A percentile compares a stretch with the other conserved stretches of the same genome.
These are phyloP conservation scores for Amanita pallidorosea DNA, from an alignment of 768 basidiomycete genomes.

Conservation along the genomic window DNA sequence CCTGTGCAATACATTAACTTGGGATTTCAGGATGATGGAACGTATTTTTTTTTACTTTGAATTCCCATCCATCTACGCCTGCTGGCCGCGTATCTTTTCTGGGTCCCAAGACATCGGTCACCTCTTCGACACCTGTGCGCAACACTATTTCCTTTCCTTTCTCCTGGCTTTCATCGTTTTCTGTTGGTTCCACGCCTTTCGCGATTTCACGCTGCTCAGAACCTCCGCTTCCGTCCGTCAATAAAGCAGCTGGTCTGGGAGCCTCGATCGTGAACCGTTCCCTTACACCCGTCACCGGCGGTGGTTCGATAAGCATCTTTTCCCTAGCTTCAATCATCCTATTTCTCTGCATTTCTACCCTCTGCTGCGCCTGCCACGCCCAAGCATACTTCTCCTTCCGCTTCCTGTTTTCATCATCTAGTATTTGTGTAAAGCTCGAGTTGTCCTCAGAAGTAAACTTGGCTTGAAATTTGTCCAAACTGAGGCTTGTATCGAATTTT, in stretches of 20 bases:
- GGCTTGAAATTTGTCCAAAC: conserved; percentile 81
- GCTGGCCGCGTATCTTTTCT: conserved; percentile 63
- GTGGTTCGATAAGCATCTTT: conserved; percentile 62
- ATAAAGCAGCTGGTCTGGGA: conserved; percentile 43
- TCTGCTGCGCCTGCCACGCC: conserved; percentile 90
- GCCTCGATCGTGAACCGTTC: conserved; percentile 58
- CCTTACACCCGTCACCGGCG: conserved; percentile 49
- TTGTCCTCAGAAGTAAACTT: conserved; percentile 96
- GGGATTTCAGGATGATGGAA: not conserved
- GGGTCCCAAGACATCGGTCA: conserved; percentile 72
- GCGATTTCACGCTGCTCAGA: conserved; percentile 15
- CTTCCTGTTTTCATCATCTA: conserved; percentile 80
- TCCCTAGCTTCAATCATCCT: conserved; percentile 62
- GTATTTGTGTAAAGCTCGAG: conserved; percentile 87
- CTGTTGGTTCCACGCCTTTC: conserved; percentile 14
- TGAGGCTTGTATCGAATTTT: conserved; percentile 50
- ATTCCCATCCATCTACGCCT: conserved; percentile 73
- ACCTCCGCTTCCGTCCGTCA: conserved; percentile 25
- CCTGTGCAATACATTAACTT: conserved; percentile 28
- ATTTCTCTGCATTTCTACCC: conserved; percentile 57
- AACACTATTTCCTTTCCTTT: conserved; percentile 14
- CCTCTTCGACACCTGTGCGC: conserved; percentile 18
- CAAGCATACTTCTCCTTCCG: conserved; percentile 77
- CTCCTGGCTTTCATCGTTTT: conserved; percentile 11
- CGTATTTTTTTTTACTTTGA: conserved; percentile 42